Percentiles rank a stretch among this genome's conserved stretches.
These are phyloP conservation scores for Alectoria sarmentosa DNA, from an alignment of 495 filamentous ascomycete species.

Conservation along the genomic window DNA sequence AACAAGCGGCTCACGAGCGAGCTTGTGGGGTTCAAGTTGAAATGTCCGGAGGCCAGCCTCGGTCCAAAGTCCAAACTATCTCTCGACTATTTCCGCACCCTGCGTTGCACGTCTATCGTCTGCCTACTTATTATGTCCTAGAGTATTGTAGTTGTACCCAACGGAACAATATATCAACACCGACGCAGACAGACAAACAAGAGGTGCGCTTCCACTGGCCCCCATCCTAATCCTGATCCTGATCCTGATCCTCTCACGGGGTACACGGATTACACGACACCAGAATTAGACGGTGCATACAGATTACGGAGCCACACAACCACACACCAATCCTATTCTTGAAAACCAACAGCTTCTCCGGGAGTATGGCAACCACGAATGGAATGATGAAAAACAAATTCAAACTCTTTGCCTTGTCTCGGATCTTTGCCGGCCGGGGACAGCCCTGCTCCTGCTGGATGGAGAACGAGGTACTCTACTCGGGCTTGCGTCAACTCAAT, in stretches of 20 bases:
- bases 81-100: neutral
- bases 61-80: neutral
- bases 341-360: neutral
- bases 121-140: too few relatives aligned
- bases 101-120: neutral
- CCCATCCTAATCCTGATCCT: neutral
- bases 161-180: neutral
- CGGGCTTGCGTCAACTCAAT: neutral
- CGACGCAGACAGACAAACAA: constrained; percentile 2
- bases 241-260: neutral
- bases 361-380: neutral
- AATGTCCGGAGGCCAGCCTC: neutral
- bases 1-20: constrained; percentile 1
- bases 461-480: too few relatives aligned
- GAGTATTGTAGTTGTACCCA: too few relatives aligned
- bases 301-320: neutral
- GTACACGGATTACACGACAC: constrained; percentile 6
- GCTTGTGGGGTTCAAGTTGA: neutral
- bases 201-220: constrained; percentile 13
- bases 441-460: neutral
- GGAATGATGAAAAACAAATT: neutral
- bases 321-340: neutral
- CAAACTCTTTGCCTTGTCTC: neutral
- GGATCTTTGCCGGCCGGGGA: neutral
- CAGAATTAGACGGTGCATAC: neutral